Evolutionary conservation across 306 rosid genomes (phyloP).

Genomic region (Vigna unguiculata): DNA sequence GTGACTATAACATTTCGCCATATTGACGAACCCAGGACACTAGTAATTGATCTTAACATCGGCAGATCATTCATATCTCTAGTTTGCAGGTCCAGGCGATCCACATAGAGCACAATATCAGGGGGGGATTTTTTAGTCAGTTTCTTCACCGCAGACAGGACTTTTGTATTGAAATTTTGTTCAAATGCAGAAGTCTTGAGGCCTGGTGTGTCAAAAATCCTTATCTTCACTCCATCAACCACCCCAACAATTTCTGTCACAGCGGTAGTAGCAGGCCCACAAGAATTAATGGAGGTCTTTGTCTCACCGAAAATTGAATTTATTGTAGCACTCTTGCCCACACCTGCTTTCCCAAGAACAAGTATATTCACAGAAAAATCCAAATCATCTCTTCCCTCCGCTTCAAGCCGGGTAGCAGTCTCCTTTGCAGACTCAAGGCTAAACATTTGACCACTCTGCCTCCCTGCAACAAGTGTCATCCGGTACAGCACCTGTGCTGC

Average conservation of each 20-base stretch:
- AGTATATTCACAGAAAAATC: constrained; percentile 78
- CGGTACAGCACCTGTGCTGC: constrained; percentile 90
- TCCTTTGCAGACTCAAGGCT: constrained; percentile 80
- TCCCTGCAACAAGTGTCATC: constrained; percentile 73
- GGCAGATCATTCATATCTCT: constrained; percentile 94
- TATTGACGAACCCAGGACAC: constrained; percentile 75
- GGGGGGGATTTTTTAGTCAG: constrained; percentile 80
- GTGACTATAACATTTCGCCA: constrained; percentile 85
- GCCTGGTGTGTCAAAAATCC: constrained; percentile 95
- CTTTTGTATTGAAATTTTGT: constrained; percentile 67
- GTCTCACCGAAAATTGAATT: constrained; percentile 93
- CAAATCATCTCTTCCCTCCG: constrained; percentile 69
- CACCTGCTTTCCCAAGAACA: constrained; percentile 94
- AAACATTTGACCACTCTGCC: constrained; percentile 66
- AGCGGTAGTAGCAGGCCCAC: constrained; percentile 79
- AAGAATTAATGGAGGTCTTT: constrained; percentile 73
- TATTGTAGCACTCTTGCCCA: constrained; percentile 98
- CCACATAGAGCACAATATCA: constrained; percentile 92
- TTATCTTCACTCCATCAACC: constrained; percentile 82
- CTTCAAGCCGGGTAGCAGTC: constrained; percentile 79
- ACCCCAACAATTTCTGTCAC: constrained; percentile 84
- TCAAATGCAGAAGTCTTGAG: constrained; percentile 83
- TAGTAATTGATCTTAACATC: constrained; percentile 68
- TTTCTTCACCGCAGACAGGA: constrained; percentile 74
- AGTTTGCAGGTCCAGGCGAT: constrained; percentile 87